Evolutionary conservation across 1,284 basidiomycete species (phyloP).

Genomic region (Ustilago shanxiensis): DNA sequence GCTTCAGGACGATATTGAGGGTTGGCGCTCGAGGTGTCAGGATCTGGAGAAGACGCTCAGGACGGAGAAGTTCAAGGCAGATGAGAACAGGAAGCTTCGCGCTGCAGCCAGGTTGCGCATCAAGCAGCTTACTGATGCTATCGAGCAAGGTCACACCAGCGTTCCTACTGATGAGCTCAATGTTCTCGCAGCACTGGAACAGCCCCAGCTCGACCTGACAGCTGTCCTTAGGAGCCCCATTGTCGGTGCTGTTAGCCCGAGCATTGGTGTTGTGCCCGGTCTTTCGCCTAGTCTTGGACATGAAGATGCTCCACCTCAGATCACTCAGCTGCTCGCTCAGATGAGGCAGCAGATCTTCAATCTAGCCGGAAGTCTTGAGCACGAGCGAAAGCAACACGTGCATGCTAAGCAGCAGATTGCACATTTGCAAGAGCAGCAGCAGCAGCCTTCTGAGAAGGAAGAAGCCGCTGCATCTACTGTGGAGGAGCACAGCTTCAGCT

Average conservation of each 20-base stretch:
- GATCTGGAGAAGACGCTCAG: constrained; percentile 62
- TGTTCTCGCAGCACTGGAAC: constrained; percentile 38
- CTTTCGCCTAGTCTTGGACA: constrained; percentile 48
- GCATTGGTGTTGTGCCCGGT: constrained; percentile 13
- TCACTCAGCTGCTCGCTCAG: constrained; percentile 64
- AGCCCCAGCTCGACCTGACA: constrained; percentile 43
- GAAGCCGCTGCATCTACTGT: not conserved
- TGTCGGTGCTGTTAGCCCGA: constrained; percentile 46
- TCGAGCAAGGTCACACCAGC: constrained; percentile 28
- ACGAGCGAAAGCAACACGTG: constrained; percentile 64
- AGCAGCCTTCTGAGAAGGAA: not conserved
- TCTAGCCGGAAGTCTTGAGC: constrained; percentile 64
- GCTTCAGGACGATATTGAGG: constrained; percentile 65
- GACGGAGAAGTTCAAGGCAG: constrained; percentile 53
- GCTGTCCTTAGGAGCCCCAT: constrained; percentile 49
- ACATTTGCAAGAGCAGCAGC: constrained; percentile 14
- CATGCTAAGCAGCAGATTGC: constrained; percentile 54
- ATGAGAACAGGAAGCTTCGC: constrained; percentile 52
- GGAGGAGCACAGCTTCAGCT: constrained; percentile 25
- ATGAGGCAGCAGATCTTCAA: constrained; percentile 70
- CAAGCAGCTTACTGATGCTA: constrained; percentile 49
- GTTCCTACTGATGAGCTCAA: constrained; percentile 51
- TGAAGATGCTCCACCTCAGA: constrained; percentile 52
- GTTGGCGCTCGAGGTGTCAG: constrained; percentile 65
- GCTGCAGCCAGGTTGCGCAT: constrained; percentile 51